Evolutionary conservation across 768 basidiomycete genomes (phyloP), one percentile per base, ranked within the genome.

Genomic region (Fomitopsis serialis): DNA sequence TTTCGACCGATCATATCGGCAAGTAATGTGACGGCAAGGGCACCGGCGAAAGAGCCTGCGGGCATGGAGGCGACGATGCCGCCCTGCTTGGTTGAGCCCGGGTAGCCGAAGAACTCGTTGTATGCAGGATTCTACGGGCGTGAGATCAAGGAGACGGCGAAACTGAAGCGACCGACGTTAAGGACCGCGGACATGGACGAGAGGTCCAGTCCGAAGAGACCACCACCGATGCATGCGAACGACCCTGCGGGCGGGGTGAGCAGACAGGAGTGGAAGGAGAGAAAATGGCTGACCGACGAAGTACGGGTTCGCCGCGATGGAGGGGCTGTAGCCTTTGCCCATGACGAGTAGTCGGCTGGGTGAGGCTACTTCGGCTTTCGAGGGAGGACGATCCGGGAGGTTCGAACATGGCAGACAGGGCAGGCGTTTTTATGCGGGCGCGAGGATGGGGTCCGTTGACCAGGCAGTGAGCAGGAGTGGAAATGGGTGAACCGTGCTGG

Each of bases 11-110:
- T 63, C 36, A 68, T 65, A 63, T 89, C 87, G 22, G 84, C 87
- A 45, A 88, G 74, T 40, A 75, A 69, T 3, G 79, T 79, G 19
- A 87, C 85, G 17, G 77, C 66, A 25, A 88, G 76, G 3, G 87
- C 77, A 19, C 87, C 87, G 29, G 82, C 53, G 46, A 89, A 74
- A 21, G 86, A 87, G 40, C 84, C 87, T 2, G 84, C 86, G 17
- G 87, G 87, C 86, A 89, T 89, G 37, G 85, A 69, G 2, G 87
- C 87, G n/a, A 86, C 82, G 43, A 89, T 89, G 17, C 77, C 87
- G 29, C 87, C 87, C 70, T 87, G 85, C 7, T 74, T 78, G 50
- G 71, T 74, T 5, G 80, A 72, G 21, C 66, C 62, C 4, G 85
- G 85, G 56, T 66, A 54, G n/a, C 60, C 61, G 55, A 69, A 71